Evolutionary conservation across 371 early-diverging fungal genomes (phyloP), one percentile per base, ranked within the genome.

Genomic region (Lichtheimia ramosa): DNA sequence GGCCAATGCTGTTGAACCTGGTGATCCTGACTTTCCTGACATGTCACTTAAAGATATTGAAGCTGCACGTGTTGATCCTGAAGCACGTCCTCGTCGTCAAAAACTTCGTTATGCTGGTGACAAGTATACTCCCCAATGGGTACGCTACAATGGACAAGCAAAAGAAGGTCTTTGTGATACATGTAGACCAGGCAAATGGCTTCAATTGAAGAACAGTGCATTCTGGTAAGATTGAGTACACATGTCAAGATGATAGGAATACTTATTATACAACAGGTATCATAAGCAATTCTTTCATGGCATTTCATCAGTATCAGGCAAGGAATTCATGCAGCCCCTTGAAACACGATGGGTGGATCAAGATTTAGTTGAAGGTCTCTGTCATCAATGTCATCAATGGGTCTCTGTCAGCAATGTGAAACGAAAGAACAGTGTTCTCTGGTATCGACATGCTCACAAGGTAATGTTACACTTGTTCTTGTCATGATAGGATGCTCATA

Each of bases 201-300:
- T 96, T 41, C 92, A 96, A 68, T 79, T 96, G 24, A 96, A 96
- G 68, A 94, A 93, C 71, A 91, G 92, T 62, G 95, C 96, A 3
- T 96, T 81, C 61, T 96, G 96, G 96, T 89, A 80, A 64, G 56
- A 34, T 39, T 3, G 13, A 14, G 5, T 0, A 6, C n/a, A n/a
- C n/a, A 27, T 28, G 52, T 1, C 15, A 34, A 8, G 10, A 34
- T 34, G 10, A 5, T 34, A 34, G 34, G 34, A 6, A 34, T 34
- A 34, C 34, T 34, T 8, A 34, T 8, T 10, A 5, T 4, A 34
- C 2, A 8, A 34, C 13, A 87, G 88, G 88, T 95, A 95, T 63
- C 96, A 95, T 76, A 96, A 92, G 74, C 95, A 95, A 69, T 95
- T 93, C 67, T 87, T 81, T 54, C 84, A 95, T 63, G 96, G 96